Percentiles rank a stretch among this genome's conserved stretches.
These are phyloP conservation scores for Verticillium albo-atrum DNA, from an alignment of 2,329 filamentous ascomycete species.

Conservation along the genomic window DNA sequence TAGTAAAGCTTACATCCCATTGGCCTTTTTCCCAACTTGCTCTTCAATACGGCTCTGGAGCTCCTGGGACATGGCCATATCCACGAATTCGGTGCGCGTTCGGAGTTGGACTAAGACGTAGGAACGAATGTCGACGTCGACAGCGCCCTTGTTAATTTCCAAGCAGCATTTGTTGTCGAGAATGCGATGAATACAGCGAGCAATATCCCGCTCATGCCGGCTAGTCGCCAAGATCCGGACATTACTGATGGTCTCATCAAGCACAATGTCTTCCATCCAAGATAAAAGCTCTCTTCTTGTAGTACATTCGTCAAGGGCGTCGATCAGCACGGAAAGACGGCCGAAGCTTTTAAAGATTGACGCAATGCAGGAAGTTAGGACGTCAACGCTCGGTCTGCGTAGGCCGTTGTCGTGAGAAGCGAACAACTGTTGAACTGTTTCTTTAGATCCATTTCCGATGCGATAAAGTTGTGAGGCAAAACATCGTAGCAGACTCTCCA, in stretches of 20 bases:
- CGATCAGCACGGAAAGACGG: slow-evolving; percentile 8
- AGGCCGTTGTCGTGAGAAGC: slow-evolving; percentile 6
- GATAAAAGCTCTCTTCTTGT: slow-evolving; percentile 11
- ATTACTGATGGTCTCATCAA: slow-evolving; percentile 1
- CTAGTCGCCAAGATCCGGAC: background rate
- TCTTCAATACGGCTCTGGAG: background rate
- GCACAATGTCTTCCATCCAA: slow-evolving; percentile 12
- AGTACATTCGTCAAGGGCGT: slow-evolving; percentile 18
- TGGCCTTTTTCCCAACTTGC: background rate
- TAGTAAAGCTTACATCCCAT: background rate
- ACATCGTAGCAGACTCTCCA: background rate
- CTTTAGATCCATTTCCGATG: background rate
- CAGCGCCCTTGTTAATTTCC: background rate
- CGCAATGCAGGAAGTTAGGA: slow-evolving; percentile 14
- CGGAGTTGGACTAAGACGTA: background rate
- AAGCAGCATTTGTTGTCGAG: background rate
- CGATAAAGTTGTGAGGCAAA: slow-evolving; percentile 1
- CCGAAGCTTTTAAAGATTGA: slow-evolving; percentile 14
- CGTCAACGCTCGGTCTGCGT: slow-evolving; percentile 16
- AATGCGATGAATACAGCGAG: background rate
- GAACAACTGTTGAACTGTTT: background rate
- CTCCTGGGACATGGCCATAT: background rate
- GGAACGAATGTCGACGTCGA: background rate
- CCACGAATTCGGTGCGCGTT: background rate
- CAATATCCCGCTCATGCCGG: background rate